Conservation (phyloP, 2,329 filamentous ascomycete species). For the Claviceps pazoutovae region DNA sequence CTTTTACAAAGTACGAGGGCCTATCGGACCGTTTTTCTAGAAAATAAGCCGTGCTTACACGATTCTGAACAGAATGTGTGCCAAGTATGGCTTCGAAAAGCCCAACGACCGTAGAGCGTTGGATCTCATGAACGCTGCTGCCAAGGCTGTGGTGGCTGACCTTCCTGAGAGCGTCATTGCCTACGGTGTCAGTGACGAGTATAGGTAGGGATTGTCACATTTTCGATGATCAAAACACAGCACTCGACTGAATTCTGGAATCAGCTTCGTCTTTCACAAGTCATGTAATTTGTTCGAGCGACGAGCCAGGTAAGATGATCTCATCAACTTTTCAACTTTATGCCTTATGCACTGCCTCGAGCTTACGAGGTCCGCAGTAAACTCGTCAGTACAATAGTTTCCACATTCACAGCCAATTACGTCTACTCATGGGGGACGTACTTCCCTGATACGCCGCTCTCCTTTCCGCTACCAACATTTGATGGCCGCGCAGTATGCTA, state of each 20-base stretch:
- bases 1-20: constrained; percentile 71
- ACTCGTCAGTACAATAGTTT: constrained; percentile 78
- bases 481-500: constrained; percentile 88
- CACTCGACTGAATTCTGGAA: constrained; percentile 5
- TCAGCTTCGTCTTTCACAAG: constrained; percentile 79
- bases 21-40: too few species aligned
- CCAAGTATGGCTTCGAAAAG: constrained; percentile 75
- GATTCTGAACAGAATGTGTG: constrained; percentile 48
- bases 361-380: constrained; percentile 43
- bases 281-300: constrained; percentile 72
- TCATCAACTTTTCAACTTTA: not conserved
- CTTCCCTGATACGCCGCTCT: constrained; percentile 59
- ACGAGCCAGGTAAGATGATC: constrained; percentile 48
- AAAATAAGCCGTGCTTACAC: constrained; percentile 5
- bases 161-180: constrained; percentile 75
- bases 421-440: constrained; percentile 64
- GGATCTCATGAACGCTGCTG: constrained; percentile 88
- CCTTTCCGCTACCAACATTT: constrained; percentile 71
- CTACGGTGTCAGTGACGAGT: constrained; percentile 93
- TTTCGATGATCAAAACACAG: not conserved
- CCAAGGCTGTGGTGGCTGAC: constrained; percentile 69
- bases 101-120: constrained; percentile 82
- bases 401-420: constrained; percentile 87
- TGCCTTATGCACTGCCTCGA: not conserved
- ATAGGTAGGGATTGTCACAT: constrained; percentile 40